Base-by-base conservation (phyloP, 1,284 basidiomycete species). In the Microbotryomycetes sp. region DNA sequence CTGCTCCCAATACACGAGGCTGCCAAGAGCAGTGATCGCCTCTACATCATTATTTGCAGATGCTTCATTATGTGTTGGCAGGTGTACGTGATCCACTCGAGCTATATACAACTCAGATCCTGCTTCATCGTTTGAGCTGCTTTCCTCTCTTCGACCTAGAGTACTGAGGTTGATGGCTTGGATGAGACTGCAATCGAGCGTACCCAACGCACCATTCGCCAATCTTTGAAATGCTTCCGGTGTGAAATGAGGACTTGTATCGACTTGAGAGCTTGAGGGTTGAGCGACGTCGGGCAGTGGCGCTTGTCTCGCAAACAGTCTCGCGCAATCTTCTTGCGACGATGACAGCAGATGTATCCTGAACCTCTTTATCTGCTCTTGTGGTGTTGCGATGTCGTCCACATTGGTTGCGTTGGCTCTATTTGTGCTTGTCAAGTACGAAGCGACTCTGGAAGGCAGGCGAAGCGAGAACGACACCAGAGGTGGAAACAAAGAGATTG, bases 401-500 rank as follows among this genome's bases (percentile, higher is more conserved):
- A n/a, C n/a, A n/a, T n/a, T 42, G 9, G 12, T 26, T 45, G 29
- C 29, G 53, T 25, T 5, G 48, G 22, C 6, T 54, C 14, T 42
- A 19, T 19, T 19, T 19, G 36, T 42, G 36, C 28, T 19, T 42
- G 54, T 60, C 15, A 71, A 56, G 60, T 62, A 59, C 7, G 63
- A 32, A 2, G 89, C 89, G 82, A 93, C 87, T 7, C 89, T 81
- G 0, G 89, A 92, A 3, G 92, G 92, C n/a, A 91, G 80, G 30
- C 89, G 84, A 15, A 94, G 81, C 14, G 89, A 86, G 76, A 94
- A 94, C 0, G 89, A 83, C 66, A 96, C 83, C 62, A 94, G 82
- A 0, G 92, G 90, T 2, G 92, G 92, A 70, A 89, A 83, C 78
- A 96, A 83, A 1, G 91, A 84, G 70, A 94, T 84, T n/a, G 89